Conservation (phyloP, 2,329 filamentous ascomycete species). For the Botrytis elliptica region DNA sequence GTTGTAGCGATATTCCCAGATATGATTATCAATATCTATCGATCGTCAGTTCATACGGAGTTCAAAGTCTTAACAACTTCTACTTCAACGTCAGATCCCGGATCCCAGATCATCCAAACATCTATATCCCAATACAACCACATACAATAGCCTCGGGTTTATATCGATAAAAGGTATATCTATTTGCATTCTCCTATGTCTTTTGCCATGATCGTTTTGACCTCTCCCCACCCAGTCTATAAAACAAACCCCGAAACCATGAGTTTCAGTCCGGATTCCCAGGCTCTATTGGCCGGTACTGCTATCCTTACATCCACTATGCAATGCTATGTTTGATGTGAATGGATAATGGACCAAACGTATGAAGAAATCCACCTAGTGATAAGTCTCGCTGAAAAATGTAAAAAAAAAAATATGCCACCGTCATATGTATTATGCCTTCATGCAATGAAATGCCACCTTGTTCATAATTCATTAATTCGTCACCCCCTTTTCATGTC, state of each 20-base stretch:
- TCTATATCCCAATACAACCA: neutral
- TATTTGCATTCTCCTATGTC: neutral
- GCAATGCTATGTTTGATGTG: conserved; percentile 5
- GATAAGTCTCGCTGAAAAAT: neutral
- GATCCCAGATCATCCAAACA: no score
- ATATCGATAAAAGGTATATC: neutral
- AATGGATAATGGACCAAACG: conserved; percentile 2
- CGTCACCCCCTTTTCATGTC: neutral
- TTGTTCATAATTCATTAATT: conserved; percentile 19
- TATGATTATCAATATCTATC: neutral
- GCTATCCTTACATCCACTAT: conserved; percentile 16
- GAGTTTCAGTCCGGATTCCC: neutral
- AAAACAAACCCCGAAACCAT: neutral
- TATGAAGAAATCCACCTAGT: neutral
- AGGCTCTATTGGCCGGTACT: neutral
- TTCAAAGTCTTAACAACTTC: neutral
- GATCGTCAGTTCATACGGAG: neutral
- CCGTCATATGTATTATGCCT: conserved; percentile 4
- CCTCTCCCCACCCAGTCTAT: neutral
- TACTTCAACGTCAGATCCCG: neutral
- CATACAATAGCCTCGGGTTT: no score
- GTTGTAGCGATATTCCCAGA: neutral
- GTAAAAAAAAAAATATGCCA: conserved; percentile 5
- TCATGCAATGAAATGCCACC: conserved; percentile 1
- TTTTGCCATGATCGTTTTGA: neutral